Evolutionary conservation across 805 yeast genomes (phyloP), one percentile per base, ranked within the genome.

Genomic region (Ogataea paradorogensis): DNA sequence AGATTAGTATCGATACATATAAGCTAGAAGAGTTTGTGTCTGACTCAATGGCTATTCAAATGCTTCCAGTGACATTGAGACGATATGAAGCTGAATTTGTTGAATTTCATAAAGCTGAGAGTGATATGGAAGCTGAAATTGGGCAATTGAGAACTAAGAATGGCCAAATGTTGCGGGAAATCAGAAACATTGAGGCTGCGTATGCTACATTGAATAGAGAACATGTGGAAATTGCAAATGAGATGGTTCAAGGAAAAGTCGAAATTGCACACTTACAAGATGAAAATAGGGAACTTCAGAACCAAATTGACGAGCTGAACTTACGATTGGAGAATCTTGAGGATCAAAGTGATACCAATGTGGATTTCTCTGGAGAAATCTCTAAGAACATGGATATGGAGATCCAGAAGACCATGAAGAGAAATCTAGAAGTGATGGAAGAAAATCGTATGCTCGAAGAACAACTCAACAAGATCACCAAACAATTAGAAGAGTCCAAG

Each of bases 191-290:
- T 27, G 95, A 88, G 60, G 70, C 79, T 13, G 75, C 82, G 15
- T 80, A 81, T 54, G 76, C 82, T 3, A 66, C 77, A 2, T 66
- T 91, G 43, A 88, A 86, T 56, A 71, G 77, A 45, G 96, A 90
- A 55, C 97, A 93, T 61, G 77, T 89, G 21, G 84, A 78, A 39
- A 77, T 89, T 27, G 95, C 95, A 4, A 91, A 90, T 62, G 87
- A 81, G 49, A 78, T 93, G 80, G 88, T 91, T 24, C 78, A 78
- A 47, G 82, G 85, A 27, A 81, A 93, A 54, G 76, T 90, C 28
- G 74, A 70, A 38, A 69, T 84, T 18, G 96, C 95, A 2, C 82
- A 83, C 24, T 60, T 91, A 18, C 69, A 74, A 35, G 91, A 86
- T 51, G 95, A 87, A 43, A 85, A 86, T 45, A 72, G 67, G 18